A percentile compares a stretch with the other conserved stretches of the same genome.
Conservation (phyloP, 169 alveolate species). For the Plasmodium billcollinsi region DNA sequence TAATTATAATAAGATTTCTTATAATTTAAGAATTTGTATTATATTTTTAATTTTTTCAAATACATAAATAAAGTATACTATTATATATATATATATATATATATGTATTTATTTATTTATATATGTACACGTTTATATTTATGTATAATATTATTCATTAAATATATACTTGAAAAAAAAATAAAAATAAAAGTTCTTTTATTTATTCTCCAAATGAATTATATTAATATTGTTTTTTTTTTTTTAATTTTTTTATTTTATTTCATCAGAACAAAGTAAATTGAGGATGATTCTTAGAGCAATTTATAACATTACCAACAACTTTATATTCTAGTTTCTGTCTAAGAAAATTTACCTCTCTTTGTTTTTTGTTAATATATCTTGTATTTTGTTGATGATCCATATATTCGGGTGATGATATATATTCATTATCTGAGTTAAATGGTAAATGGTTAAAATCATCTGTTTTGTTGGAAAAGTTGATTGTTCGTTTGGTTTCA, state of each 20-base stretch:
- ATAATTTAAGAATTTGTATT: slow-evolving; percentile 31
- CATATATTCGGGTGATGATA: slow-evolving; percentile 62
- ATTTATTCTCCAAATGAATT: neutral
- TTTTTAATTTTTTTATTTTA: neutral
- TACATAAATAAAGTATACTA: neutral
- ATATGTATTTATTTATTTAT: neutral
- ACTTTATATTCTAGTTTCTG: slow-evolving; percentile 58
- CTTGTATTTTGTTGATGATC: slow-evolving; percentile 42
- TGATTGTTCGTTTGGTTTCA: slow-evolving; percentile 51
- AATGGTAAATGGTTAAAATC: slow-evolving; percentile 55
- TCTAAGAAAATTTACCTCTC: slow-evolving; percentile 48
- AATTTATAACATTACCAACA: slow-evolving; percentile 42
- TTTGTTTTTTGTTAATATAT: slow-evolving; percentile 32
- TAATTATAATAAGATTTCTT: neutral
- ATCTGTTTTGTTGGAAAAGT: slow-evolving; percentile 49
- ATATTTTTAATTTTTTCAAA: slow-evolving; percentile 29
- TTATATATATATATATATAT: slow-evolving; percentile 16
- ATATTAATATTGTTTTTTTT: neutral
- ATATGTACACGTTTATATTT: neutral
- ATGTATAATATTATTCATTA: too few species aligned
- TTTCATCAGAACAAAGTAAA: slow-evolving; percentile 41
- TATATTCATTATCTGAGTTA: slow-evolving; percentile 49
- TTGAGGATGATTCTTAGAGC: slow-evolving; percentile 41
- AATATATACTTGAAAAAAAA: neutral
- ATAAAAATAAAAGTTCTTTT: slow-evolving; percentile 9